phyloP scores from a whole-genome alignment of 2,329 filamentous ascomycete genomes.

The Calonectria multiphialidica region DNA sequence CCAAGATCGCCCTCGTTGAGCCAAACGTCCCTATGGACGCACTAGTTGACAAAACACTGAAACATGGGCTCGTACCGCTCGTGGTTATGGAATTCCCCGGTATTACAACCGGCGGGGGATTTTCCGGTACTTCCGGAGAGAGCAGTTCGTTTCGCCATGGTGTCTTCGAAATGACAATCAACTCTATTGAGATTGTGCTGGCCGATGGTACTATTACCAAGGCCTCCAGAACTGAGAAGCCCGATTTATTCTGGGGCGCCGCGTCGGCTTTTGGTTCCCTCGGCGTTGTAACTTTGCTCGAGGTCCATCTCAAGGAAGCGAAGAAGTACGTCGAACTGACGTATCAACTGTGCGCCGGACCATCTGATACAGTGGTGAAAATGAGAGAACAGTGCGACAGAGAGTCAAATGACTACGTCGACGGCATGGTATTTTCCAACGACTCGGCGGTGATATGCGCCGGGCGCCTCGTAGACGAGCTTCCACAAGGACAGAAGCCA shows the following conservation, averaged over 20 bases:
- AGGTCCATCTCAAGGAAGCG: constrained; percentile 69
- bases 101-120: constrained; percentile 78
- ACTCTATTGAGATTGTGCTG: constrained; percentile 74
- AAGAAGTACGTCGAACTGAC: constrained; percentile 68
- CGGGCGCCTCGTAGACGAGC: constrained; percentile 66
- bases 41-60: constrained; percentile 69
- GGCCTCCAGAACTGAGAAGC: constrained; percentile 65
- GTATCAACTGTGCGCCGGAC: constrained; percentile 61
- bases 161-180: constrained; percentile 73
- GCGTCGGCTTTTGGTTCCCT: constrained; percentile 76
- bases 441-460: constrained; percentile 70
- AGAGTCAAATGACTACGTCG: constrained; percentile 71
- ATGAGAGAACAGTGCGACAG: constrained; percentile 58
- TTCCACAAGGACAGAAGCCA: constrained; percentile 49
- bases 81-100: constrained; percentile 80
- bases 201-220: constrained; percentile 68
- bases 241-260: constrained; percentile 74
- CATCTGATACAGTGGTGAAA: constrained; percentile 52
- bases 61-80: constrained; percentile 68
- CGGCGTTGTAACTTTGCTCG: constrained; percentile 74
- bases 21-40: constrained; percentile 78
- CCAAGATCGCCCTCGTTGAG: constrained; percentile 73
- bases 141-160: constrained; percentile 77
- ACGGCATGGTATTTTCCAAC: constrained; percentile 74
- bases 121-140: constrained; percentile 74